These are phyloP conservation scores for Stentor coeruleus DNA, from an alignment of 73 alveolate genomes.

Conservation along the genomic window DNA sequence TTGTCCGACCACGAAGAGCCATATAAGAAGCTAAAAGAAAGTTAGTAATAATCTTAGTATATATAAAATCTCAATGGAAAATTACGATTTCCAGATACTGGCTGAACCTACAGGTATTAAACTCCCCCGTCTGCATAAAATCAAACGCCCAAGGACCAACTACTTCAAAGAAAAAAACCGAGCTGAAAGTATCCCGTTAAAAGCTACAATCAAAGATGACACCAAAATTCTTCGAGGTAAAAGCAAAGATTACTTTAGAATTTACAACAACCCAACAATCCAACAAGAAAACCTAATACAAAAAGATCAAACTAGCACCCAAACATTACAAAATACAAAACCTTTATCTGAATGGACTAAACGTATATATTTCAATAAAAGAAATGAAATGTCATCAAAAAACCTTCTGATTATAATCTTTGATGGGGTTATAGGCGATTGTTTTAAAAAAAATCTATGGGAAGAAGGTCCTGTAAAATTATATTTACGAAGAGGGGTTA, in stretches of 20 bases:
- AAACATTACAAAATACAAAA: no score
- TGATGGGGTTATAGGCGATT: constrained; percentile 22
- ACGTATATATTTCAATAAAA: not conserved
- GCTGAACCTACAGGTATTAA: no score
- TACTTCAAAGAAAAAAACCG: not conserved
- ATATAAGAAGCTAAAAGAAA: no score
- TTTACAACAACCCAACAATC: no score
- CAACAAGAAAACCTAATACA: not conserved
- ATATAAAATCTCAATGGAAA: no score
- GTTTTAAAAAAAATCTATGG: constrained; percentile 16
- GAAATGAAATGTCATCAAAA: not conserved
- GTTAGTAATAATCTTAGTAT: no score
- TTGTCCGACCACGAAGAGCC: no score
- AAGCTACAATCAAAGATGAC: not conserved
- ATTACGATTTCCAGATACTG: no score
- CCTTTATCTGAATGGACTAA: not conserved
- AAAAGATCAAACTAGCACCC: not conserved
- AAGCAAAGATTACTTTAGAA: not conserved
- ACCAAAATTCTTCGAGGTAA: not conserved
- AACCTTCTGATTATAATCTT: not conserved
- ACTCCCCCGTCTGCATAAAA: not conserved
- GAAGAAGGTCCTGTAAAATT: not conserved
- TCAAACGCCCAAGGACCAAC: not conserved
- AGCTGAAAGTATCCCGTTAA: not conserved
- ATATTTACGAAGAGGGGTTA: constrained; percentile 15